Percentiles rank a stretch among this genome's conserved stretches.
phyloP scores from a whole-genome alignment of 495 filamentous ascomycete species.

The Tuber calosporum region DNA sequence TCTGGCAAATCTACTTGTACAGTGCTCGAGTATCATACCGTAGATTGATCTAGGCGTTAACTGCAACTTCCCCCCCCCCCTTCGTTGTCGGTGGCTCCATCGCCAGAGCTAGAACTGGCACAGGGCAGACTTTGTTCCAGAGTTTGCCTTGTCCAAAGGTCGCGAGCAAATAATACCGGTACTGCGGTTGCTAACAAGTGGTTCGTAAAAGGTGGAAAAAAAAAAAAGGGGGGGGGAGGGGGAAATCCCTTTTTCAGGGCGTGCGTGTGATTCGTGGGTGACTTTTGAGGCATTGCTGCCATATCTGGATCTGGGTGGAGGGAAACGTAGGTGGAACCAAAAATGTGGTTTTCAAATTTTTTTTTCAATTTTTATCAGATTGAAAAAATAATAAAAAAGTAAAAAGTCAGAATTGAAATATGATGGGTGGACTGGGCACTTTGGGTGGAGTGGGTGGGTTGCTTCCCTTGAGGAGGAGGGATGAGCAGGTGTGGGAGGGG shows the following conservation, averaged over 20 bases:
- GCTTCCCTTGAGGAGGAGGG: not conserved
- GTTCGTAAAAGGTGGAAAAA: not conserved
- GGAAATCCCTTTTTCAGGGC: not conserved
- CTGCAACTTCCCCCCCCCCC: not conserved
- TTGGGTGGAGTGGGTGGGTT: not conserved
- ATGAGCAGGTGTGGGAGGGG: not conserved
- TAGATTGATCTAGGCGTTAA: not conserved
- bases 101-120: not conserved
- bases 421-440: not conserved
- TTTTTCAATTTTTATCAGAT: too few relatives aligned
- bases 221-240: not conserved
- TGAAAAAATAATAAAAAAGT: not conserved
- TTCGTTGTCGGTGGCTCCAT: not conserved
- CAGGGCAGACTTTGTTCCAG: not conserved
- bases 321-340: not conserved
- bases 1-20: not conserved
- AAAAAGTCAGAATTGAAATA: not conserved
- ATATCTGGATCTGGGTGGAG: not conserved
- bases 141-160: not conserved
- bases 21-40: too few relatives aligned
- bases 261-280: not conserved
- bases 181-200: not conserved
- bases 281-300: not conserved
- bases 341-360: not conserved
- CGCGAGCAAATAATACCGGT: not conserved